Evolutionary conservation across 805 yeast species (phyloP), one percentile per base, ranked within the genome.

Genomic region (Yarrowia sp.): DNA sequence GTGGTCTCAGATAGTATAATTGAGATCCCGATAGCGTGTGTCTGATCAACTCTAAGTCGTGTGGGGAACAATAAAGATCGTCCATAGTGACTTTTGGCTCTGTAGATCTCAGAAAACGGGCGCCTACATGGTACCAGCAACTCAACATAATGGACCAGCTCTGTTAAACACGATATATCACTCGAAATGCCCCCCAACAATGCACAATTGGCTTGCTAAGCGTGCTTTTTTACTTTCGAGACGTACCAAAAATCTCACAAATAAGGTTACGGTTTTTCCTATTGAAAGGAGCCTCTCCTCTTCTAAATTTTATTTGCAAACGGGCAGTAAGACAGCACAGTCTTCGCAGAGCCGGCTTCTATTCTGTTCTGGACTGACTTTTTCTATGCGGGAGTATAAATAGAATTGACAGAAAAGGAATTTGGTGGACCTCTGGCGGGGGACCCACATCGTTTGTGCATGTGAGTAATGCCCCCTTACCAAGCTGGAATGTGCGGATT

Each of bases 341-440:
- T 12, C 22, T 17, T 21, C 26, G 19, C 48, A 41, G 48, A 24
- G 12, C 48, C 22, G 51, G 52, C 52, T 30, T 48, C 54, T 28
- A 48, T 48, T 30, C 52, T 17, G 17, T 48, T 48, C 54, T 48
- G 54, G 54, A 48, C 54, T 48, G 54, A 48, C 54, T 48, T 48
- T 48, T 30, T 4, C 7, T 8, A 51, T 35, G 59, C 56, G 41
- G 22, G 21, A n/a, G 43, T 35, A 35, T 35, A 51, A 51, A 51
- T 51, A 35, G 59, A 8, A 7, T 16, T 22, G 16, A 2, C 41
- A 10, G 16, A 14, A 17, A 6, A 21, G 54, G 54, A 38, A 48
- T 32, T 12, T 48, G 38, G 36, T 46, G 51, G 35, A 26, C 36
- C 19, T n/a, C 32, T n/a, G 33, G 17, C 16, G 49, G 49, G 49